A percentile compares a stretch with the other conserved stretches of the same genome.
These are phyloP conservation scores for Pichia kudriavzevii DNA, from an alignment of 1,139 yeast species.

Conservation along the genomic window DNA sequence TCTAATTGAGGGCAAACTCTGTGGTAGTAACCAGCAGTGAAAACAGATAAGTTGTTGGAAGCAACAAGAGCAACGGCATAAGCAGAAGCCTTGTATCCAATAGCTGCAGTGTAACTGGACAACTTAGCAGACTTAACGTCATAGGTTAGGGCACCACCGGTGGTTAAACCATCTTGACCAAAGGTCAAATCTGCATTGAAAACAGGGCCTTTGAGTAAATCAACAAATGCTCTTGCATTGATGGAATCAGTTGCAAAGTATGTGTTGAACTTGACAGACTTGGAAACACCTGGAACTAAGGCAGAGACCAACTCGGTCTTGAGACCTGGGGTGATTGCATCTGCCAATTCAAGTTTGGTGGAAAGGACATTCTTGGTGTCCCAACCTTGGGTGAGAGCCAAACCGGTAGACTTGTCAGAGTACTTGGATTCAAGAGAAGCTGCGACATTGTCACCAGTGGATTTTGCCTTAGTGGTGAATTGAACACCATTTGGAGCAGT, in stretches of 20 bases:
- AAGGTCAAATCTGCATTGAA: conserved; percentile 92
- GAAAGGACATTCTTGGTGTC: conserved; percentile 86
- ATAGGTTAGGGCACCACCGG: conserved; percentile 96
- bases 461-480: conserved; percentile 88
- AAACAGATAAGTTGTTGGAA: conserved; percentile 81
- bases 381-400: conserved; percentile 96
- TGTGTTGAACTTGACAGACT: conserved; percentile 86
- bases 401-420: conserved; percentile 88
- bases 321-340: conserved; percentile 90
- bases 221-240: conserved; percentile 92
- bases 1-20: conserved; percentile 83
- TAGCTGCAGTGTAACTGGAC: conserved; percentile 89
- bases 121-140: conserved; percentile 90
- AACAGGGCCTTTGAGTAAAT: conserved; percentile 89
- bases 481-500: conserved; percentile 95
- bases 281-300: conserved; percentile 81
- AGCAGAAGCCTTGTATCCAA: conserved; percentile 85
- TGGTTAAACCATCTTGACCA: conserved; percentile 94
- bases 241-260: conserved; percentile 90
- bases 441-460: conserved; percentile 69
- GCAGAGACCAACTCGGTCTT: conserved; percentile 89
- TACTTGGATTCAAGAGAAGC: conserved; percentile 90
- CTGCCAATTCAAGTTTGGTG: conserved; percentile 90
- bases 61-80: conserved; percentile 88
- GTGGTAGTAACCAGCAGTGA: conserved; percentile 97